Evolutionary conservation across 2,329 filamentous ascomycete genomes (phyloP), one percentile per base, ranked within the genome.

Genomic region (Diaporthe australafricana): DNA sequence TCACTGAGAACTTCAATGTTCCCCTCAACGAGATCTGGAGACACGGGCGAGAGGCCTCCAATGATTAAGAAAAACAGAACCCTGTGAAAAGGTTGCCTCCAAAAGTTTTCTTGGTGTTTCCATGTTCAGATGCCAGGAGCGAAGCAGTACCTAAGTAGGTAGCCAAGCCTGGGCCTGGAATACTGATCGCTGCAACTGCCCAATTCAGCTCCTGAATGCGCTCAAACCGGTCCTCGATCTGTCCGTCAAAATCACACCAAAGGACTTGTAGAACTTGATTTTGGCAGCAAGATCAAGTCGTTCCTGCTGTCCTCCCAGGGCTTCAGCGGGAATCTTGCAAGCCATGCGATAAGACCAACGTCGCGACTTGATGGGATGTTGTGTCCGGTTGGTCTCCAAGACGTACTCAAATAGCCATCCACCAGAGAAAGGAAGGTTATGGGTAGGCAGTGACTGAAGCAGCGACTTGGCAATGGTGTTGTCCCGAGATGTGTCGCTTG

Each of bases 261-360:
- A 12, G 16, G 3, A 11, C 20, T 3, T 25, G 20, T 4, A 14
- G 14, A 7, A 35, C 32, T 65, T 56, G 4, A 45, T n/a, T 11
- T 17, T 11, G 22, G 8, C 16, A 1, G 6, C 8, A 5, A 12
- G 5, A 52, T 20, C 8, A 2, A 14, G 8, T 35, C 27, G 32
- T 2, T 32, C 47, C 14, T 65, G 17, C 12, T 35, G 45, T n/a
- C 17, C 27, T n/a, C n/a, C n/a, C n/a, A n/a, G n/a, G n/a, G n/a
- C n/a, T 8, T 25, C 27, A 4, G 22, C 3, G 38, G 20, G 45
- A 17, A 70, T 32, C 7, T 20, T 66, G 40, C 45, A 52, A 7
- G 68, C 68, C 17, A 38, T 66, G 11, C 68, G 68, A 30, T 70
- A 70, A n/a, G 45, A 47, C 68, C 68, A 70, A n/a, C 55, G 42